Evolutionary conservation across 495 filamentous ascomycete genomes (phyloP).

Genomic region (Thozetella sp.): DNA sequence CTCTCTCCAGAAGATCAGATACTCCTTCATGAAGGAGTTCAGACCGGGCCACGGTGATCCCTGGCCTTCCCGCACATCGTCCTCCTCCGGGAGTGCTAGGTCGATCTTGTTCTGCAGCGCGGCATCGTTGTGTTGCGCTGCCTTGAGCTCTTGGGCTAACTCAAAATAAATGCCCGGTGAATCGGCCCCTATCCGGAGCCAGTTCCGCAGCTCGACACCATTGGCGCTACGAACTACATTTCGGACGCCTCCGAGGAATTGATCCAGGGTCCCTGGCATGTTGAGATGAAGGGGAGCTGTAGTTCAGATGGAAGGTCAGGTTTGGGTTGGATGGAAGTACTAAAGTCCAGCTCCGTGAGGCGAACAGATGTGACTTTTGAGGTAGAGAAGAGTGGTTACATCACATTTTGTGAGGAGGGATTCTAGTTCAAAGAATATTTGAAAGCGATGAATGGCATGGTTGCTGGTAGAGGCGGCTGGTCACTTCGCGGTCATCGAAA

Average conservation of each 20-base stretch:
- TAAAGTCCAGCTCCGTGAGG: not conserved
- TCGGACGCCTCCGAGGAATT: conserved; percentile 43
- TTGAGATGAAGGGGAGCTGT: not conserved
- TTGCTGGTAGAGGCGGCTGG: too few relatives aligned
- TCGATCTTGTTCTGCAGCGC: conserved; percentile 65
- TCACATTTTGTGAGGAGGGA: too few relatives aligned
- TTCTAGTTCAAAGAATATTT: too few relatives aligned
- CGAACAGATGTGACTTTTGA: not conserved
- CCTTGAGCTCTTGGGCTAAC: conserved; percentile 67
- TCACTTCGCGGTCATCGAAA: too few relatives aligned
- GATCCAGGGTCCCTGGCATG: conserved; percentile 31
- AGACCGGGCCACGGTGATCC: conserved; percentile 75
- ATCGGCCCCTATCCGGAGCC: conserved; percentile 44
- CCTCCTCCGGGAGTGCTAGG: conserved; percentile 52
- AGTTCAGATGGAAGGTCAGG: not conserved
- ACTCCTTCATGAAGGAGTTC: conserved; percentile 74
- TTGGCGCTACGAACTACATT: conserved; percentile 35
- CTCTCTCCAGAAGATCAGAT: conserved; percentile 78
- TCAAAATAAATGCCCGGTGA: conserved; percentile 62
- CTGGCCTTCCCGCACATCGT: conserved; percentile 43
- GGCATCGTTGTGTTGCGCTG: conserved; percentile 43
- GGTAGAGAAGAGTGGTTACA: not conserved
- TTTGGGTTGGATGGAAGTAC: not conserved
- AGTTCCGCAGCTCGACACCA: conserved; percentile 40
- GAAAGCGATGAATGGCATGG: too few relatives aligned